These are phyloP conservation scores for Aureobasidium sp. DNA, from an alignment of 2,329 filamentous ascomycete species.

Conservation along the genomic window DNA sequence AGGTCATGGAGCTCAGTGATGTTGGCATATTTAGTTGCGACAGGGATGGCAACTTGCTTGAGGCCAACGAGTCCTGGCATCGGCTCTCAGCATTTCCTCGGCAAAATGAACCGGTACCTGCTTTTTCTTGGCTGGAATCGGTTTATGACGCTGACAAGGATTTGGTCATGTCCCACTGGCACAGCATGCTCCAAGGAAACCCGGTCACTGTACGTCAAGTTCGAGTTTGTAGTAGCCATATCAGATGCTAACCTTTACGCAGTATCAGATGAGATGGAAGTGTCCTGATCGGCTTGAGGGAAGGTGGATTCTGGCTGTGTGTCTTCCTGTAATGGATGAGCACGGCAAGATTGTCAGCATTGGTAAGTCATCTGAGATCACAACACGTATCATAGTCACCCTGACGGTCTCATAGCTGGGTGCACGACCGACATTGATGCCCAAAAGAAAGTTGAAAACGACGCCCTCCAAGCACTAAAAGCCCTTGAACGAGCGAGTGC, in stretches of 20 bases:
- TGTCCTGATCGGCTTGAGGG: neutral
- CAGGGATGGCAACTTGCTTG: conserved; percentile 8
- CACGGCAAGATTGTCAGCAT: conserved; percentile 17
- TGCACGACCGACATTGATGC: conserved; percentile 22
- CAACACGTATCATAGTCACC: neutral
- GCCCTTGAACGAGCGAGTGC: conserved; percentile 32
- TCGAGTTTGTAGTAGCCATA: neutral
- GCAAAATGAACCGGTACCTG: neutral
- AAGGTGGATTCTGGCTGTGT: conserved; percentile 20
- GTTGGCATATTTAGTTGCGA: conserved; percentile 16
- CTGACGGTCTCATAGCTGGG: conserved; percentile 11
- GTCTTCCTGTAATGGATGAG: conserved; percentile 18
- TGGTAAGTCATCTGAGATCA: neutral
- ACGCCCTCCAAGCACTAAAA: conserved; percentile 33
- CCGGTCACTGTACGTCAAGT: neutral
- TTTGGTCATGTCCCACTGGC: conserved; percentile 1
- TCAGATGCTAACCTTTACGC: neutral
- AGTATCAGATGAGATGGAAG: conserved; percentile 14
- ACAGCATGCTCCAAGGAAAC: conserved; percentile 1
- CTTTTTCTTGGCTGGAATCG: conserved; percentile 4
- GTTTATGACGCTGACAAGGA: conserved; percentile 7
- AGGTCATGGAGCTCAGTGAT: conserved; percentile 15
- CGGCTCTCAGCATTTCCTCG: conserved; percentile 1
- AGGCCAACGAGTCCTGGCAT: conserved; percentile 16
- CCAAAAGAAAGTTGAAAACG: conserved; percentile 22